Conservation (phyloP, 225 moss, liverwort and hornwort genomes). For the Straminergon stramineum region DNA sequence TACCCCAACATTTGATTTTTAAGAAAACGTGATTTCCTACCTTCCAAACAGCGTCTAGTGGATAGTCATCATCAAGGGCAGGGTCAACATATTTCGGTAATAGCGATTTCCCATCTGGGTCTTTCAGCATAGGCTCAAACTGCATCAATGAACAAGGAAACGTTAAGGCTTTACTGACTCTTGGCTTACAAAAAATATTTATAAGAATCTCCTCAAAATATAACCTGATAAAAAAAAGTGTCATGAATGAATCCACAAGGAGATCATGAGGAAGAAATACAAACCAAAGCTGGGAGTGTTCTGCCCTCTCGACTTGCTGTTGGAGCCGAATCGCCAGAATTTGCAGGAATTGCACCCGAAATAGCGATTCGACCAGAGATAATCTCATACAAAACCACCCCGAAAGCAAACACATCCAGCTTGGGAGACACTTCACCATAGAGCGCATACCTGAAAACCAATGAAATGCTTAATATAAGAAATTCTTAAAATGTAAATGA, state of each 20-base stretch:
- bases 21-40: background rate
- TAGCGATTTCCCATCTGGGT: slow-evolving; percentile 38
- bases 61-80: slow-evolving; percentile 50
- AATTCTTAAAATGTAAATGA: background rate
- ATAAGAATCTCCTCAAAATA: background rate
- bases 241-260: background rate
- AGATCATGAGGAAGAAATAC: background rate
- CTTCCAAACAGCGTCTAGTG: slow-evolving; percentile 76
- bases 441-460: slow-evolving; percentile 71
- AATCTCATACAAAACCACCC: slow-evolving; percentile 91
- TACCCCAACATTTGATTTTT: background rate
- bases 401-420: slow-evolving; percentile 91
- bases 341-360: slow-evolving; percentile 2
- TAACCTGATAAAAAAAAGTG: background rate
- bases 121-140: slow-evolving; percentile 62
- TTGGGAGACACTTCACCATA: slow-evolving; percentile 89
- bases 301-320: slow-evolving; percentile 10
- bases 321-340: background rate
- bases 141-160: slow-evolving; percentile 23
- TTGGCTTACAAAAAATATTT: background rate
- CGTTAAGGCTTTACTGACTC: background rate
- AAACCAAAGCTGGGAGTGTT: slow-evolving; percentile 27
- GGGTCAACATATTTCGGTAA: slow-evolving; percentile 54
- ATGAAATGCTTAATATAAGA: background rate
- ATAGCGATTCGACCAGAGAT: slow-evolving; percentile 79